These are phyloP conservation scores for Fusarium sp. DNA, from an alignment of 2,329 filamentous ascomycete species.

Conservation along the genomic window DNA sequence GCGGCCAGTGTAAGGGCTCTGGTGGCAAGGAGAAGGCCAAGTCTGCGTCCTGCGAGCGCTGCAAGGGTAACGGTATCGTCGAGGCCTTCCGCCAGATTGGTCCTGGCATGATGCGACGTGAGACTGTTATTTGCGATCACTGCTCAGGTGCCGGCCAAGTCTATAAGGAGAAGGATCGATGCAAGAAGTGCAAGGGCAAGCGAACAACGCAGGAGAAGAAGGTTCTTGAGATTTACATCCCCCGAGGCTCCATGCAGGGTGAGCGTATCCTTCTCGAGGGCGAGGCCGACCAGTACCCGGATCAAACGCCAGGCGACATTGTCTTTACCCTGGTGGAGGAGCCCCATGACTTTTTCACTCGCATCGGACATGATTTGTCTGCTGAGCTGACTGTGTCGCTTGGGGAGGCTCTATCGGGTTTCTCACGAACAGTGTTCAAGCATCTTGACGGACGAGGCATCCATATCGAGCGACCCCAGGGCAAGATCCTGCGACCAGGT, in stretches of 20 bases:
- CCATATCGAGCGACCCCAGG: constrained; percentile 80
- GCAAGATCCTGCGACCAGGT: constrained; percentile 84
- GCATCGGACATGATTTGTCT: constrained; percentile 85
- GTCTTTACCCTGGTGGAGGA: constrained; percentile 89
- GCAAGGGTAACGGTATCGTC: constrained; percentile 82
- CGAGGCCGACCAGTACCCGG: constrained; percentile 92
- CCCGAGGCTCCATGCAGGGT: constrained; percentile 85
- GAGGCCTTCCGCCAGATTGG: constrained; percentile 86
- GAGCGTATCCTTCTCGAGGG: constrained; percentile 92
- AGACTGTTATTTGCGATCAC: constrained; percentile 82
- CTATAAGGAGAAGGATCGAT: constrained; percentile 96
- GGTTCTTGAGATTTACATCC: constrained; percentile 95
- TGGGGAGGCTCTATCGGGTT: constrained; percentile 86
- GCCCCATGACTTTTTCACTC: constrained; percentile 83
- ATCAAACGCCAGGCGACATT: constrained; percentile 91
- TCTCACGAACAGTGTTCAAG: constrained; percentile 89
- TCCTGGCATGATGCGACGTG: constrained; percentile 86
- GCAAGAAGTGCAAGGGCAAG: constrained; percentile 98
- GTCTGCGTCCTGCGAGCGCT: constrained; percentile 83
- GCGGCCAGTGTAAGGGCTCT: constrained; percentile 85
- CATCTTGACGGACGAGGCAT: constrained; percentile 96
- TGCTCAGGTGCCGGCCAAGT: constrained; percentile 88
- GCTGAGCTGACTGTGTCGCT: constrained; percentile 86
- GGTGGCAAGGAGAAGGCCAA: constrained; percentile 95
- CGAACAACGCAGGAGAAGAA: constrained; percentile 90